phyloP scores from a whole-genome alignment of 495 filamentous ascomycete species.

The Xylaria nigripes region DNA sequence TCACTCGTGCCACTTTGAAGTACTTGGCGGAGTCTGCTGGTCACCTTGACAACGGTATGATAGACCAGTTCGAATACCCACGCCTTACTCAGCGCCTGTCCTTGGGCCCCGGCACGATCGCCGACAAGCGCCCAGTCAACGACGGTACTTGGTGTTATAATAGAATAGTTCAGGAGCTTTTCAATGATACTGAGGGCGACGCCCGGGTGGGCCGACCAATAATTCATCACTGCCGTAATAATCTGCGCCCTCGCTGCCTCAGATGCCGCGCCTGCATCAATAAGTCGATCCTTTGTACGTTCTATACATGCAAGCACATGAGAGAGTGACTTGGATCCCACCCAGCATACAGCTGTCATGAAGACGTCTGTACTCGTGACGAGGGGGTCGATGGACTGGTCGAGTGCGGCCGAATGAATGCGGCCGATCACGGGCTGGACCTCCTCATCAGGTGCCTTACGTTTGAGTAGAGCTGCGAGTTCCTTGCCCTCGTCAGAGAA shows the following conservation, averaged over 20 bases:
- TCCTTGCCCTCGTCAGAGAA: slow-evolving; percentile 74
- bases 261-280: slow-evolving; percentile 66
- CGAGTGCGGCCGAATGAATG: slow-evolving; percentile 68
- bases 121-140: slow-evolving; percentile 79
- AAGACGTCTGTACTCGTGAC: slow-evolving; percentile 85
- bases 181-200: slow-evolving; percentile 90
- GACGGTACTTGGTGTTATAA: slow-evolving; percentile 73
- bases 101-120: slow-evolving; percentile 41
- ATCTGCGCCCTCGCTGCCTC: slow-evolving; percentile 75
- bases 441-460: slow-evolving; percentile 75
- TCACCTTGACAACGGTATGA: slow-evolving; percentile 86
- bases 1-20: slow-evolving; percentile 37
- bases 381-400: slow-evolving; percentile 62
- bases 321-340: slow-evolving; percentile 90
- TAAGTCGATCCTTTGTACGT: slow-evolving; percentile 83
- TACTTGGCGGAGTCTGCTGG: slow-evolving; percentile 78
- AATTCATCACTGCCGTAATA: slow-evolving; percentile 78
- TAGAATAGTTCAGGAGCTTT: slow-evolving; percentile 95
- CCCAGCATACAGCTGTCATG: slow-evolving; percentile 82
- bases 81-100: slow-evolving; percentile 58
- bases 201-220: slow-evolving; percentile 89
- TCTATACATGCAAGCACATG: slow-evolving; percentile 95
- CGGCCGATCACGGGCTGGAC: slow-evolving; percentile 65
- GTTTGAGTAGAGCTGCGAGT: slow-evolving; percentile 66
- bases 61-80: slow-evolving; percentile 85